A percentile compares a stretch with the other conserved stretches of the same genome.
Evolutionary conservation across 2,329 filamentous ascomycete genomes (phyloP).

Genomic region (Fusarium sarcochroum): DNA sequence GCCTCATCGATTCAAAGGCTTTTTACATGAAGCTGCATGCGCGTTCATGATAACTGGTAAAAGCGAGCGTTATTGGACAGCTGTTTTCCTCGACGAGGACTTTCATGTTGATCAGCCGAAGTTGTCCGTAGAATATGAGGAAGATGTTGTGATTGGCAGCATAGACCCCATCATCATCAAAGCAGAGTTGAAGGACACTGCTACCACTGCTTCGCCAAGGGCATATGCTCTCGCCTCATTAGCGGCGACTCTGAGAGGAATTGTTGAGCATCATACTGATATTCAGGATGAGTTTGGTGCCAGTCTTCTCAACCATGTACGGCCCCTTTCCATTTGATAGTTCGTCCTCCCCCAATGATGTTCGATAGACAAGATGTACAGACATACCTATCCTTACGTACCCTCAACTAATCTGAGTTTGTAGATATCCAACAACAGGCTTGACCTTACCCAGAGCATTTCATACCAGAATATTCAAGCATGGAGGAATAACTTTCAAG

Average conservation of each 20-base stretch:
- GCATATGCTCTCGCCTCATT: constrained; percentile 21
- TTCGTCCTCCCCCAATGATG: too few relatives aligned
- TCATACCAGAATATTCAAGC: neutral
- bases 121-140: constrained; percentile 5
- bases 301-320: constrained; percentile 11
- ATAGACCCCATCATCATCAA: constrained; percentile 18
- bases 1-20: neutral
- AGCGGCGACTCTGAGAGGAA: neutral
- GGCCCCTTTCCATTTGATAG: neutral
- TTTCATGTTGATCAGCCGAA: neutral
- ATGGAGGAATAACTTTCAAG: constrained; percentile 9
- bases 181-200: neutral
- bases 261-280: constrained; percentile 10
- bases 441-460: neutral
- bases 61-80: constrained; percentile 20
- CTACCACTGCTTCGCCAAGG: constrained; percentile 1
- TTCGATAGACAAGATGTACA: neutral
- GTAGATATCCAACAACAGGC: neutral
- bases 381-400: neutral
- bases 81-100: constrained; percentile 9
- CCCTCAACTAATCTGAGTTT: neutral
- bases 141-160: neutral
- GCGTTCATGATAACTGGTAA: constrained; percentile 19
- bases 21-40: constrained; percentile 11
- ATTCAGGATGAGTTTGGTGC: constrained; percentile 2